Evolutionary conservation across 2,329 filamentous ascomycete species (phyloP).

Genomic region (Pleochaeta shiraiana): DNA sequence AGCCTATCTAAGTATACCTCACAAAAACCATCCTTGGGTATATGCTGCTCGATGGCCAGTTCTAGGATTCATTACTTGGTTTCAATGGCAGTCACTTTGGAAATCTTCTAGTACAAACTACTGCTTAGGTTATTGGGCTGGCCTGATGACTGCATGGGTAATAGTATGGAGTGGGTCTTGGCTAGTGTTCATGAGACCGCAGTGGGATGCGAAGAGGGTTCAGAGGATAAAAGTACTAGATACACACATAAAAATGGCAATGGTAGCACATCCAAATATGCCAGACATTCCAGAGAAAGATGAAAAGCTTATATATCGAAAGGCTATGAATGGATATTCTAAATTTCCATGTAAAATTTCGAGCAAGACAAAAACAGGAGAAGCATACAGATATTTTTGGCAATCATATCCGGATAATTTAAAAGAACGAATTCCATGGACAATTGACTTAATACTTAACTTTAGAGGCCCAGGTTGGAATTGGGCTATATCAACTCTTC

Average conservation of each 20-base stretch:
- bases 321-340: background rate
- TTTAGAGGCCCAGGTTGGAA: conserved; percentile 38
- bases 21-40: conserved; percentile 27
- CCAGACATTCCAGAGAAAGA: background rate
- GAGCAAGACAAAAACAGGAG: background rate
- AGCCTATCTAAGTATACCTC: conserved; percentile 33
- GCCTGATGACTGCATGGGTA: conserved; percentile 28
- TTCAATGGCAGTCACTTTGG: conserved; percentile 24
- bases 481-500: conserved; percentile 28
- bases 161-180: conserved; percentile 27
- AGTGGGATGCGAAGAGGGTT: conserved; percentile 31
- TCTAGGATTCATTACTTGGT: conserved; percentile 22
- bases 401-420: conserved; percentile 33
- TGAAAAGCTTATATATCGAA: background rate
- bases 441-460: conserved; percentile 29
- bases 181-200: conserved; percentile 31
- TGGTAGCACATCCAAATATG: background rate
- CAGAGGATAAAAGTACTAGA: conserved; percentile 14
- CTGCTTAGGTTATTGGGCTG: conserved; percentile 27
- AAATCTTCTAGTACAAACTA: conserved; percentile 29
- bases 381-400: conserved; percentile 31
- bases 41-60: conserved; percentile 29
- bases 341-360: background rate
- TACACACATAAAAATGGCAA: background rate
- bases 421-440: conserved; percentile 30